Evolutionary conservation across 2,329 filamentous ascomycete species (phyloP).

Genomic region (Leptographium wingfieldii): DNA sequence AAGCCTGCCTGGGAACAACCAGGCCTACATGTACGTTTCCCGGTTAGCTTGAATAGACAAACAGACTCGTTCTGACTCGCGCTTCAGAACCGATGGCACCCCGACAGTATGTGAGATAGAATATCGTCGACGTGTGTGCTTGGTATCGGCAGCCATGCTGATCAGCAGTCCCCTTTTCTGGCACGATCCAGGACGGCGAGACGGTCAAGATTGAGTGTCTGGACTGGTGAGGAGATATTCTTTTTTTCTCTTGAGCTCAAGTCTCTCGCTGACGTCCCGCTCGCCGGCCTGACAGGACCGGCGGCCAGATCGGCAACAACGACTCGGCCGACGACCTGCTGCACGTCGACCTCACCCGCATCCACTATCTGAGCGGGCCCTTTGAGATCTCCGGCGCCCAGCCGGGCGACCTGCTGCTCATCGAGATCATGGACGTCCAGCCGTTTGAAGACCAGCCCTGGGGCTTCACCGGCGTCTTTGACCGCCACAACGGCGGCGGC

Average conservation of each 20-base stretch:
- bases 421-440: constrained; percentile 90
- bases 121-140: neutral
- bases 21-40: constrained; percentile 50
- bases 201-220: constrained; percentile 89
- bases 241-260: neutral
- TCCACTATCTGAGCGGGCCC: constrained; percentile 82
- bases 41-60: neutral
- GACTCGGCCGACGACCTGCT: constrained; percentile 81
- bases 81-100: constrained; percentile 77
- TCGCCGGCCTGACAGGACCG: constrained; percentile 31
- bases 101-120: constrained; percentile 50
- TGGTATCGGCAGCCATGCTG: neutral
- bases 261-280: neutral
- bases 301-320: constrained; percentile 78
- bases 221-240: constrained; percentile 45
- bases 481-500: constrained; percentile 70
- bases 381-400: constrained; percentile 78
- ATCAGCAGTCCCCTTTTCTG: constrained; percentile 55
- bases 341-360: constrained; percentile 69
- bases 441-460: constrained; percentile 75
- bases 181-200: constrained; percentile 67
- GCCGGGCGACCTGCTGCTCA: constrained; percentile 71
- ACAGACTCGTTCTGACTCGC: neutral
- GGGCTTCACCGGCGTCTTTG: constrained; percentile 81
- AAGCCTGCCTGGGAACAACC: constrained; percentile 59